Percentiles rank a stretch among this genome's conserved stretches.
These are phyloP conservation scores for Torulaspora delbrueckii DNA, from an alignment of 805 yeast genomes.

Conservation along the genomic window DNA sequence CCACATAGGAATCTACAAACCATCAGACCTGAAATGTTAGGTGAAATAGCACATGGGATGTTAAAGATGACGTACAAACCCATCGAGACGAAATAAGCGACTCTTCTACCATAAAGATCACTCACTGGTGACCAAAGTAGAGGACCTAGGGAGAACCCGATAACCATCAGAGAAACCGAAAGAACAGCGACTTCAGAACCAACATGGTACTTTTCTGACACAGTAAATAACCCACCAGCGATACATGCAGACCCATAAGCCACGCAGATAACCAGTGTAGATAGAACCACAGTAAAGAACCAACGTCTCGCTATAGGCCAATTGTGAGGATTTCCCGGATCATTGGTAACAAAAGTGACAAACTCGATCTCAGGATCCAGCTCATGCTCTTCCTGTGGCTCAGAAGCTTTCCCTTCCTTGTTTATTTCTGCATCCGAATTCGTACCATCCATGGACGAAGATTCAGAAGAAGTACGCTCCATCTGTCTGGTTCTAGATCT, in stretches of 20 bases:
- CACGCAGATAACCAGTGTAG: conserved; percentile 75
- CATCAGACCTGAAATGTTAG: conserved; percentile 73
- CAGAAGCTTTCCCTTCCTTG: conserved; percentile 26
- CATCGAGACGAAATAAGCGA: conserved; percentile 74
- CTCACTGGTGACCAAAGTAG: conserved; percentile 84
- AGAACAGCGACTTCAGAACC: conserved; percentile 73
- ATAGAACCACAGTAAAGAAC: conserved; percentile 62
- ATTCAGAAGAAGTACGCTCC: conserved; percentile 25
- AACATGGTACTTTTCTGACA: conserved; percentile 62
- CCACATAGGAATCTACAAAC: conserved; percentile 86
- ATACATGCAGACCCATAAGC: conserved; percentile 92
- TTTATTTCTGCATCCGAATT: conserved; percentile 20
- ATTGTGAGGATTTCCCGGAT: conserved; percentile 87
- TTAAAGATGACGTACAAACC: conserved; percentile 72
- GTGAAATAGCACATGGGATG: conserved; percentile 81
- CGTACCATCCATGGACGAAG: conserved; percentile 24
- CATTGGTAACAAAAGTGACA: conserved; percentile 73
- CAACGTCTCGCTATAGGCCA: conserved; percentile 60
- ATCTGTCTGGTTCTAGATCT: conserved; percentile 38
- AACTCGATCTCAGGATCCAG: conserved; percentile 69
- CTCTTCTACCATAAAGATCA: conserved; percentile 80
- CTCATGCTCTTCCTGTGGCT: conserved; percentile 29
- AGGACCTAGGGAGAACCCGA: conserved; percentile 86
- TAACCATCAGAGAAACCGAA: conserved; percentile 79
- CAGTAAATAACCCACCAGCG: conserved; percentile 75